Base-by-base conservation (phyloP, 2,329 filamentous ascomycete genomes). In the Ascomycota sp. region DNA sequence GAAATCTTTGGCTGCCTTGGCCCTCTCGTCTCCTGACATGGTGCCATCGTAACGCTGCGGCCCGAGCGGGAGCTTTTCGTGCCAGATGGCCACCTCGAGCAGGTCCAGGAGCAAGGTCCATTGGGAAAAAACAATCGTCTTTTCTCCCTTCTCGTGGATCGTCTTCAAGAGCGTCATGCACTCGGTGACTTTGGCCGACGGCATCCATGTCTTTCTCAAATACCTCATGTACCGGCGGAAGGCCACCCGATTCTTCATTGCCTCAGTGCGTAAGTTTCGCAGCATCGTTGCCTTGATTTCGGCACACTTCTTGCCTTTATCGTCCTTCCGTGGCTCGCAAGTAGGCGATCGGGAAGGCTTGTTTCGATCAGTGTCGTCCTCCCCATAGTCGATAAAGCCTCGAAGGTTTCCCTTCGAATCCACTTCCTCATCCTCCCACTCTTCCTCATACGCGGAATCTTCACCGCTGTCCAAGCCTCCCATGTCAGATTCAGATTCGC, bases 161-260 rank as follows among this genome's bases (percentile, higher is more conserved):
- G 75, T 70, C 23, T 65, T 64, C 4, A 93, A 55, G 32, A 93
- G 77, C 30, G 70, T 66, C 39, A 89, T 59, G 11, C 92, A 61
- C 7, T 77, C 75, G 35, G 82, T 72, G 4, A 86, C 80, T 53
- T 94, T 93, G 41, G 76, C 81, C 43, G 78, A 82, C 34, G 72
- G 72, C 33, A 75, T 53, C 66, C 72, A 93, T 20, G 69, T 63
- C 45, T 75, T 69, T 17, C 63, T 61, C 6, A 89, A 58, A 30
- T 72, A 75, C 22, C 56, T 57, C 41, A 83, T 63, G 48, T 89
- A 93, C 38, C 65, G 68, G 35, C 59, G 63, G 41, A 74, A 76
- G 3, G 75, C 69, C 9, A 61, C 62, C 20, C 60, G 62, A 49
- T 69, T 86, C 36, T 65, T 69, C 29, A 57, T 55, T 0, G 70